Percentiles rank a stretch among this genome's conserved stretches.
phyloP scores from a whole-genome alignment of 164 flowering plant species.

The Cinnamomum micranthum region DNA sequence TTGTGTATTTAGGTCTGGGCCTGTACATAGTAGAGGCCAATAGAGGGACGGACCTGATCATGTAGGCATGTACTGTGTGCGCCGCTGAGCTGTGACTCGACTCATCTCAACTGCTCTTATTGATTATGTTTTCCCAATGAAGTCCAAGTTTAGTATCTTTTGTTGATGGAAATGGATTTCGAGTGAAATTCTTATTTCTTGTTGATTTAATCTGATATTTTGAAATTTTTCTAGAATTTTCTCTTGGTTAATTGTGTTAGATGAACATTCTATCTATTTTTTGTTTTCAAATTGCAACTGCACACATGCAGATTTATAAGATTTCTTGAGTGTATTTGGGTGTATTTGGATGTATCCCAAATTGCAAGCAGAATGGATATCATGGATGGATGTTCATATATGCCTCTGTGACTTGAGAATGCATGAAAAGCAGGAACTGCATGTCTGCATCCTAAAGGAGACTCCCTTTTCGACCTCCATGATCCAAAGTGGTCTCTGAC shows the following conservation, averaged over 20 bases:
- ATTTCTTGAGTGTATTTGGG: not conserved
- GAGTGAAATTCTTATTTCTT: not conserved
- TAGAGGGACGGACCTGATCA: too few relatives aligned
- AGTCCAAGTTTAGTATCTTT: too few relatives aligned
- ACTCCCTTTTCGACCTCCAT: too few relatives aligned
- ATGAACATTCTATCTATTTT: not conserved
- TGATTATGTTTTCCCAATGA: too few relatives aligned
- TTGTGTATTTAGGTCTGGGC: too few relatives aligned
- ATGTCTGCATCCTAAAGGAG: too few relatives aligned
- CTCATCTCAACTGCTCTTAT: too few relatives aligned
- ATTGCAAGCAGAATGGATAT: not conserved
- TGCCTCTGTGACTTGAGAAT: not conserved
- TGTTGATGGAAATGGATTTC: too few relatives aligned
- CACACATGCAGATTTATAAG: not conserved
- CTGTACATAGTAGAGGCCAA: too few relatives aligned
- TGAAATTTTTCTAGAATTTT: not conserved
- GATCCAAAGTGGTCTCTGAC: not conserved
- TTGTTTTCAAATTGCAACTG: not conserved
- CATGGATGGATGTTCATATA: not conserved
- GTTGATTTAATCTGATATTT: not conserved
- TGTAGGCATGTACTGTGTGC: too few relatives aligned
- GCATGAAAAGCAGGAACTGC: too few relatives aligned
- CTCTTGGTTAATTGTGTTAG: not conserved
- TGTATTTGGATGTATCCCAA: not conserved
- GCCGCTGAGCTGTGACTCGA: too few relatives aligned